Base-by-base conservation (phyloP, 805 yeast species). In the Candida multigemmis region DNA sequence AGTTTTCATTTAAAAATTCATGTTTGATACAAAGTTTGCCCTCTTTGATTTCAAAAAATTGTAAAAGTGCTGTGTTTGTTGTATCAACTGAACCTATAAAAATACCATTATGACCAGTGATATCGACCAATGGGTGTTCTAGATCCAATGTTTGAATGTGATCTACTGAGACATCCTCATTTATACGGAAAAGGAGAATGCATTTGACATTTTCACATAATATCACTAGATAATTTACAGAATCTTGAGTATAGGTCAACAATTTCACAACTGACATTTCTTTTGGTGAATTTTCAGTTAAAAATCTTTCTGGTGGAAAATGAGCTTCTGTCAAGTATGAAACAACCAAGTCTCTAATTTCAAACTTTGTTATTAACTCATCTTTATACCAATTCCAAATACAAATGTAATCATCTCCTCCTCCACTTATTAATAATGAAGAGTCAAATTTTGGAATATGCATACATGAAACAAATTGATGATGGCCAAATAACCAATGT, bases 401-500 rank as follows among this genome's bases (percentile, higher is more conserved):
- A 33, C 70, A 62, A 8, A 91, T 44, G 38, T 52, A 74, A 28
- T 71, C 73, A 48, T 91, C 98, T 38, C 98, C 99, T 19, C 99
- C 98, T 4, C 79, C 97, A 45, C 91, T 78, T 14, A 87, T 51
- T 28, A 91, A 60, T 12, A 71, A 43, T 13, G 58, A 45, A 4
- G 57, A 46, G 19, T 71, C 51, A 63, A 75, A 73, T 3, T 48
- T 35, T 13, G 85, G 77, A 9, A 76, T 56, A 17, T 64, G 49
- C 36, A 91, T 48, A 5, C 71, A 60, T 2, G 94, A 78, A 7
- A 91, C 77, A 39, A 85, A 93, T 50, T 85, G 81, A 23, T 64
- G 61, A 49, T 89, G 96, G 3, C 94, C 96, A 50, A 84, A 84
- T 28, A 87, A 61, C 74, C 84, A 86, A 41, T 74, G 71, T 35